Evolutionary conservation across 2,329 filamentous ascomycete species (phyloP), one percentile per base, ranked within the genome.

Genomic region (Leptographium galeiforme): DNA sequence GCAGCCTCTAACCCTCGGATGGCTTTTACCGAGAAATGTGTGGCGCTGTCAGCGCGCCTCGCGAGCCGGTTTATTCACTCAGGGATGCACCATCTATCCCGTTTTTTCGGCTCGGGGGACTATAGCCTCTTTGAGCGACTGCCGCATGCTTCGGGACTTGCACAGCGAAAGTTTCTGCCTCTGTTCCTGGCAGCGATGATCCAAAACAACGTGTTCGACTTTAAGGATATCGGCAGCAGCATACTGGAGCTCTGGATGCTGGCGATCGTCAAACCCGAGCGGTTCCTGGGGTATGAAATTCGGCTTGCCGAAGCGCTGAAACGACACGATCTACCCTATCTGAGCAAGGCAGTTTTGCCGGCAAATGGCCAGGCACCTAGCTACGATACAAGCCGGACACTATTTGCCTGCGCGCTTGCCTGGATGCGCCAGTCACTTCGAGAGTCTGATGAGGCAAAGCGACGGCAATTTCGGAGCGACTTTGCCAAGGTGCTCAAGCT

Each of bases 181-280:
- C 66, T 82, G 8, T 82, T 82, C 58, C 61, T 81, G 30, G 66
- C 71, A 2, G 70, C 68, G 0, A 63, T 83, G 10, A 63, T 80
- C 19, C 71, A 72, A 53, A 64, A 71, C 48, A 67, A 68, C 8
- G 61, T 76, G 19, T 66, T 72, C 39, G 71, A 76, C 51, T 74
- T 78, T 55, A 66, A 69, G 61, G 68, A 75, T 41, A 60, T 74
- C 3, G 70, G 67, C 2, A 66, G 70, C n/a, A 71, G 68, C 10
- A 61, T 75, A 11, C 64, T 74, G 6, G 72, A 76, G 43, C 63
- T 80, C n/a, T 81, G 79, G 73, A 59, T 77, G 44, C 60, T 74
- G 19, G 70, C 72, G 8, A 65, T 82, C 47, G 69, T 73, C 44
- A 78, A 77, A 58, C 77, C 79, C 6, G 64, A 59, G 4, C 61